A percentile compares a stretch with the other conserved stretches of the same genome.
These are phyloP conservation scores for Solanum habrochaites DNA, from an alignment of 257 asterid genomes.

Conservation along the genomic window DNA sequence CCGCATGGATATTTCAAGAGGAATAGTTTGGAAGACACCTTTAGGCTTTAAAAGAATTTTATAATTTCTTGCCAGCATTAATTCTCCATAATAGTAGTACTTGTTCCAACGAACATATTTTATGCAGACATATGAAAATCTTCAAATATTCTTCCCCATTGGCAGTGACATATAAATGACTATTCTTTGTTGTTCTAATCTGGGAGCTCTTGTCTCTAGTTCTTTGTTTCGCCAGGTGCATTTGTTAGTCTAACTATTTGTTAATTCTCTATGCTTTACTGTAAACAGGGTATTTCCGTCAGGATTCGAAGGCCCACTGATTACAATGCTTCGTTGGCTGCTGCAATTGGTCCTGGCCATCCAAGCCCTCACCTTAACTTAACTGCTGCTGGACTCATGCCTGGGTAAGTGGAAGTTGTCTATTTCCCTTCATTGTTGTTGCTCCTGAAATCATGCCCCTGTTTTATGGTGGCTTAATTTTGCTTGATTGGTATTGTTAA, in stretches of 20 bases:
- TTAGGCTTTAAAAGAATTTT: background rate
- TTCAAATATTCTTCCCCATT: background rate
- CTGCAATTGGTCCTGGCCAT: slow-evolving; percentile 95
- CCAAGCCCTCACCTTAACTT: slow-evolving; percentile 84
- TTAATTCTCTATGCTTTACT: background rate
- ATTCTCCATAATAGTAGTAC: background rate
- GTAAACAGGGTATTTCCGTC: slow-evolving; percentile 78
- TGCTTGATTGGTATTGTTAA: background rate
- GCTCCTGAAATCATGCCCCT: background rate
- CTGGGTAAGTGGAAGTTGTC: slow-evolving; percentile 18
- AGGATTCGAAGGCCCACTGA: slow-evolving; percentile 97
- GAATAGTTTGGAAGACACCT: background rate
- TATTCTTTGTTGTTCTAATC: background rate
- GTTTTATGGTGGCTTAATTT: background rate
- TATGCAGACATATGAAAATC: background rate
- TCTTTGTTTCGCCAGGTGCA: background rate
- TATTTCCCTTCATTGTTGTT: background rate
- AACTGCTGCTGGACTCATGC: slow-evolving; percentile 79
- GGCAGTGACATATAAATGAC: background rate
- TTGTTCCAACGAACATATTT: background rate
- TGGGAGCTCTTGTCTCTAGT: background rate
- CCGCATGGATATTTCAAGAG: background rate
- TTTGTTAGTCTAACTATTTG: background rate
- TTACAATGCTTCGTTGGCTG: slow-evolving; percentile 91
- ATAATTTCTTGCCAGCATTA: background rate